Evolutionary conservation across 2,329 filamentous ascomycete genomes (phyloP).

Genomic region (Sporothrix sp.): DNA sequence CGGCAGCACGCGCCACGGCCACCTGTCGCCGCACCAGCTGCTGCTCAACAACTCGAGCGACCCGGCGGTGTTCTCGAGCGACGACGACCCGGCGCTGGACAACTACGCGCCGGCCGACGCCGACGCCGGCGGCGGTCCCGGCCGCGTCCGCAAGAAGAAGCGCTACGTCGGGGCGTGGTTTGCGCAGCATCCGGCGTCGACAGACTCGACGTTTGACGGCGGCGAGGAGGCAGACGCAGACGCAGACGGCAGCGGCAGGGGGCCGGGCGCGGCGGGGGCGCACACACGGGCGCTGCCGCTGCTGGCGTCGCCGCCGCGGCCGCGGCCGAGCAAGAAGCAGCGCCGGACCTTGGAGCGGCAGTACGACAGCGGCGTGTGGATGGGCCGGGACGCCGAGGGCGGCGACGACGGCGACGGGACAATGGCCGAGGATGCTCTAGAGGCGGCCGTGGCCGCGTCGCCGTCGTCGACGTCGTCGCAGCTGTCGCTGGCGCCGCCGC

Average conservation of each 20-base stretch:
- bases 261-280: neutral
- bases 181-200: conserved; percentile 34
- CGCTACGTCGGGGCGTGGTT: conserved; percentile 61
- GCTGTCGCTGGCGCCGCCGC: conserved; percentile 32
- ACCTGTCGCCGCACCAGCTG: neutral
- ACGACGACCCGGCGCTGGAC: conserved; percentile 58
- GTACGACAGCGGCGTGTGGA: conserved; percentile 56
- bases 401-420: conserved; percentile 27
- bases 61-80: conserved; percentile 60
- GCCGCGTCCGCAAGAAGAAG: conserved; percentile 44
- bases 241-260: neutral
- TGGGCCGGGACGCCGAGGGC: conserved; percentile 52
- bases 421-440: conserved; percentile 45
- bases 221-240: neutral
- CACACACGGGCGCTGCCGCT: conserved; percentile 1
- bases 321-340: conserved; percentile 30
- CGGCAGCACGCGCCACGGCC: neutral
- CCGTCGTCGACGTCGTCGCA: conserved; percentile 48
- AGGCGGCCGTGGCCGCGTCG: conserved; percentile 29
- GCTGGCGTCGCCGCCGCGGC: conserved; percentile 18
- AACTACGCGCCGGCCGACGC: conserved; percentile 44
- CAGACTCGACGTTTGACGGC: conserved; percentile 16
- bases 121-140: neutral
- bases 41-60: conserved; percentile 56
- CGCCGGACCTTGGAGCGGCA: conserved; percentile 48